A percentile compares a stretch with the other conserved stretches of the same genome.
These are phyloP conservation scores for Elaeis guineensis DNA, from an alignment of 176 grass and related monocot species.

Conservation along the genomic window DNA sequence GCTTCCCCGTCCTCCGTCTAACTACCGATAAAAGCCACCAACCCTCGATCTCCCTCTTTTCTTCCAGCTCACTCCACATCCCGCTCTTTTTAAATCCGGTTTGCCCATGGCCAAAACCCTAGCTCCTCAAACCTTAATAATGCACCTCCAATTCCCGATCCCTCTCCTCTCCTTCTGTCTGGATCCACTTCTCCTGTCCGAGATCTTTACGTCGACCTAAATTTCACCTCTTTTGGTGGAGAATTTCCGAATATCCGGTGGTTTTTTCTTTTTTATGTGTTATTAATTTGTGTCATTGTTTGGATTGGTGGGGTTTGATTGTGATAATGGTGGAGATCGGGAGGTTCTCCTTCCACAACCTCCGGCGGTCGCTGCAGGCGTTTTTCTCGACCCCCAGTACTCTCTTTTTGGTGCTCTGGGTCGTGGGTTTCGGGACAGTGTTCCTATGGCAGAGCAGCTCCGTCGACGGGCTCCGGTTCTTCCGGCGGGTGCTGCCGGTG, in stretches of 20 bases:
- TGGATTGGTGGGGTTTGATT: no score
- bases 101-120: conserved; percentile 35
- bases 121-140: background rate
- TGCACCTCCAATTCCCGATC: background rate
- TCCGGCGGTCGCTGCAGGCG: conserved; percentile 27
- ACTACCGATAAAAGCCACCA: no score
- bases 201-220: conserved; percentile 7
- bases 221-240: conserved; percentile 7
- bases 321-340: conserved; percentile 48
- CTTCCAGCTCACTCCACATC: background rate
- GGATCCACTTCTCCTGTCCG: background rate
- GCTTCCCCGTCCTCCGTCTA: no score
- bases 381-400: conserved; percentile 45
- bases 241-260: conserved; percentile 5
- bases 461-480: conserved; percentile 15
- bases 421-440: conserved; percentile 48
- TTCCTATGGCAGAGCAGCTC: conserved; percentile 69
- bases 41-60: no score
- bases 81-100: conserved; percentile 18
- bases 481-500: background rate
- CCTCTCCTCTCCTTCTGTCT: background rate
- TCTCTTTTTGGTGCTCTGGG: conserved; percentile 50
- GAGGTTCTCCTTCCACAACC: conserved; percentile 28
- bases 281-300: background rate
- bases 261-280: background rate